Base-by-base conservation (phyloP, 495 filamentous ascomycete genomes). In the Neurospora tetraspora region DNA sequence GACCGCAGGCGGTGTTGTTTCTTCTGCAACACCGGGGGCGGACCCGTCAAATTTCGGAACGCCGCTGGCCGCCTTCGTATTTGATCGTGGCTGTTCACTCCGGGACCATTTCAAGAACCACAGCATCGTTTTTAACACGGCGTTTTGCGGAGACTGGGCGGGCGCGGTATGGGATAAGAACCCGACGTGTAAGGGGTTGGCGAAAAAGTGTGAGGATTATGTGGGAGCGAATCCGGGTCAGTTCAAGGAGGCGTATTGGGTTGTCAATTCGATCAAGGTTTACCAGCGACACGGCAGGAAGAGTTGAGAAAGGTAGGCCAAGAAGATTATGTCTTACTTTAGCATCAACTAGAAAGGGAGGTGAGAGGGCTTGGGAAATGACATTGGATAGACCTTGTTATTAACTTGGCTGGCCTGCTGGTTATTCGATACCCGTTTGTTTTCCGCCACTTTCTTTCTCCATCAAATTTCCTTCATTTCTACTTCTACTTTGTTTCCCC, bases 81-180 rank as follows among this genome's bases (percentile, higher is more conserved):
- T 88, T 16, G 80, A 82, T 40, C 37, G 43, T 6, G 77, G 76
- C 68, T 97, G 94, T 80, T 79, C 91, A 73, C 89, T 97, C 71
- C 80, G 86, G 70, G 77, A 79, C 3, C 84, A 89, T 69, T 97
- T 97, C 85, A 84, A 83, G 73, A 78, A 90, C 61, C 90, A 96
- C 80, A 86, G 88, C 14, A 91, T 97, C 69, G 85, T 96, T 71
- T 89, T 97, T 78, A 88, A 98, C 81, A 92, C 89, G 0, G 91
- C 90, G 1, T 94, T 97, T 82, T 98, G 95, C 80, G 95, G 95
- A 43, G 89, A 93, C 74, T 97, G 93, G 92, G 94, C 94, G 20
- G 94, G 93, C 40, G 83, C 86, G 68, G 87, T 88, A 36, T 90
- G 86, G 83, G 70, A 39, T 14, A 16, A 37, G 12, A 81, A 84